Evolutionary conservation across 345 rosid genomes (phyloP).

Genomic region (Hirschfeldia incana): DNA sequence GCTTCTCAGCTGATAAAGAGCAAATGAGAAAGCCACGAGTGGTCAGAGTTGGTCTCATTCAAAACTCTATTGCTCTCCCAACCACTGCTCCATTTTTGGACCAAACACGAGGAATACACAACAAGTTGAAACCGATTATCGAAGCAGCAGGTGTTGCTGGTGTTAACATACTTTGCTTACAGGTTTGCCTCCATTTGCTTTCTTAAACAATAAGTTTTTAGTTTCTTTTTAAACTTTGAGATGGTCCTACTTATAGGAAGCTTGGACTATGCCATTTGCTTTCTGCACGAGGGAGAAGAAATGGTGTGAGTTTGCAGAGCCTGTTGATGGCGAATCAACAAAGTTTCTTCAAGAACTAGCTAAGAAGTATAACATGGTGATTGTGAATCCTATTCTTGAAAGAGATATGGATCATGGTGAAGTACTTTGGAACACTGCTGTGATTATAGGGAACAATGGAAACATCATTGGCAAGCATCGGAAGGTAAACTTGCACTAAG

Average conservation of each 20-base stretch:
- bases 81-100: slow-evolving; percentile 67
- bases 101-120: slow-evolving; percentile 64
- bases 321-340: slow-evolving; percentile 82
- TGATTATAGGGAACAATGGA: slow-evolving; percentile 86
- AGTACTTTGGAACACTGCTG: slow-evolving; percentile 89
- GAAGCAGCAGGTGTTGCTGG: slow-evolving; percentile 90
- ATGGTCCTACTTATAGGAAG: slow-evolving; percentile 56
- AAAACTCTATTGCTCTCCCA: slow-evolving; percentile 82
- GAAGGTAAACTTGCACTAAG: slow-evolving; percentile 51
- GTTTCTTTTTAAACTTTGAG: neutral
- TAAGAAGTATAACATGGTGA: slow-evolving; percentile 80
- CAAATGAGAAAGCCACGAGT: slow-evolving; percentile 66
- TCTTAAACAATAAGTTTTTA: no score
- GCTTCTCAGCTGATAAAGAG: slow-evolving; percentile 76
- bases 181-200: slow-evolving; percentile 40
- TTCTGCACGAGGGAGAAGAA: slow-evolving; percentile 94
- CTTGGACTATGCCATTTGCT: slow-evolving; percentile 98
- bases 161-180: slow-evolving; percentile 89
- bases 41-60: slow-evolving; percentile 90
- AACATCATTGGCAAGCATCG: slow-evolving; percentile 92
- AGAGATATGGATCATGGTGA: slow-evolving; percentile 90
- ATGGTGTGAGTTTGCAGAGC: slow-evolving; percentile 98
- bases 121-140: slow-evolving; percentile 72
- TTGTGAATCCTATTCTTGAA: slow-evolving; percentile 86
- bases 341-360: slow-evolving; percentile 80